Evolutionary conservation across 331 rosid genomes (phyloP).

Genomic region (Rosa hybrid): DNA sequence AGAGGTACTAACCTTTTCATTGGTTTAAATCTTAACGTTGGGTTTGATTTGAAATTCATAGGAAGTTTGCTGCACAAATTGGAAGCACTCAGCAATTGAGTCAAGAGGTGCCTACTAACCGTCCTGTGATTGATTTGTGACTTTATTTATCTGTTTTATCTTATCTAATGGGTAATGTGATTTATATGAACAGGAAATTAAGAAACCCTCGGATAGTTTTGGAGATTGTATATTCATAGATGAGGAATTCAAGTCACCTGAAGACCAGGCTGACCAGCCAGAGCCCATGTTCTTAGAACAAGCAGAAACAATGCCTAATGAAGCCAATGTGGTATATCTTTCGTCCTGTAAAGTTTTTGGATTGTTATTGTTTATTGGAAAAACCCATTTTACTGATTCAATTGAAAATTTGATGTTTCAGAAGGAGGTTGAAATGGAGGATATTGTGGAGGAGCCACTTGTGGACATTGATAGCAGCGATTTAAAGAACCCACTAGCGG

Average conservation of each 20-base stretch:
- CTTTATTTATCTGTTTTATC: constrained; percentile 5
- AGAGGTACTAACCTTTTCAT: not conserved
- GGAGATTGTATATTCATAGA: constrained; percentile 69
- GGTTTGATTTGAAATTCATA: constrained; percentile 27
- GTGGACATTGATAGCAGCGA: constrained; percentile 67
- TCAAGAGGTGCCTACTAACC: constrained; percentile 48
- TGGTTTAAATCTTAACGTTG: not conserved
- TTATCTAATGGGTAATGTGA: constrained; percentile 16
- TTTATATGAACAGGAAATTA: constrained; percentile 47
- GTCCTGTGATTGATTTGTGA: not conserved
- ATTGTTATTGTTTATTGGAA: constrained; percentile 5
- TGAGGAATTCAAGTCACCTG: constrained; percentile 56
- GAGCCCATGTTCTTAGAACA: constrained; percentile 86
- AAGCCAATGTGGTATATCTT: constrained; percentile 51
- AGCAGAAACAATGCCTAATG: constrained; percentile 30
- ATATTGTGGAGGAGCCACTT: constrained; percentile 63
- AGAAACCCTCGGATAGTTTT: constrained; percentile 42
- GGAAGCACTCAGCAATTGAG: constrained; percentile 49
- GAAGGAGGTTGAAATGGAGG: constrained; percentile 99
- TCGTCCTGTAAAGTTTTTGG: constrained; percentile 9
- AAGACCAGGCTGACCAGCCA: constrained; percentile 74
- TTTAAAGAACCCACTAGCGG: constrained; percentile 71
- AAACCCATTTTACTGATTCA: constrained; percentile 4
- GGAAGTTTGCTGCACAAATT: constrained; percentile 90
- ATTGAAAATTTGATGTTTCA: constrained; percentile 12